Conservation (phyloP, 257 asterid genomes). For the Voacanga thouarsii region DNA sequence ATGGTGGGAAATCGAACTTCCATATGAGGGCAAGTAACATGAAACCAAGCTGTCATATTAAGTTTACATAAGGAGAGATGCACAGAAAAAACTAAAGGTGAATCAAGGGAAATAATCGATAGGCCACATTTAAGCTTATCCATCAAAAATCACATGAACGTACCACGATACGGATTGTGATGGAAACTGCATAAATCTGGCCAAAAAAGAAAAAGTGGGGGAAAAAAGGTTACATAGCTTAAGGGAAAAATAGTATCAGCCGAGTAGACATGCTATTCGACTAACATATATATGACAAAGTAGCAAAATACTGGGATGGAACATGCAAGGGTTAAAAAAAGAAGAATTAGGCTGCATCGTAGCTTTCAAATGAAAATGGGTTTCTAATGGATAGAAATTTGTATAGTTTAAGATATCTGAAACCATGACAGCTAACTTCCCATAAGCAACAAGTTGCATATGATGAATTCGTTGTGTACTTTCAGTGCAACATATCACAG, state of each 20-base stretch:
- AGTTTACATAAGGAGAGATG: background rate
- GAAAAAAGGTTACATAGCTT: background rate
- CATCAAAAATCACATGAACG: background rate
- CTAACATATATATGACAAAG: background rate
- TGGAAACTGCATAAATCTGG: slow-evolving; percentile 51
- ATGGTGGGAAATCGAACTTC: slow-evolving; percentile 46
- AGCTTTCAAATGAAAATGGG: background rate
- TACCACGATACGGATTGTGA: slow-evolving; percentile 48
- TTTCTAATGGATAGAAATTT: background rate
- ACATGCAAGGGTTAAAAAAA: background rate
- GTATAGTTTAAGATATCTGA: background rate
- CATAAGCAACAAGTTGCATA: background rate
- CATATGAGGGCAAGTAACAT: slow-evolving; percentile 40
- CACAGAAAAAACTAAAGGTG: background rate
- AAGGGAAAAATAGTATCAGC: background rate
- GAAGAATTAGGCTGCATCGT: background rate
- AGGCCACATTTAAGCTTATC: background rate
- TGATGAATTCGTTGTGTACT: too few species aligned
- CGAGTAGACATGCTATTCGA: background rate
- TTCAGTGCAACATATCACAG: background rate
- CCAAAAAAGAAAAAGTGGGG: background rate
- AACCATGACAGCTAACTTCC: background rate
- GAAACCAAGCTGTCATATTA: slow-evolving; percentile 31
- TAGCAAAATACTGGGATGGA: background rate
- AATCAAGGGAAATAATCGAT: background rate